phyloP scores from a whole-genome alignment of 352 stramenopile species.

The Phytophthora litchii region DNA sequence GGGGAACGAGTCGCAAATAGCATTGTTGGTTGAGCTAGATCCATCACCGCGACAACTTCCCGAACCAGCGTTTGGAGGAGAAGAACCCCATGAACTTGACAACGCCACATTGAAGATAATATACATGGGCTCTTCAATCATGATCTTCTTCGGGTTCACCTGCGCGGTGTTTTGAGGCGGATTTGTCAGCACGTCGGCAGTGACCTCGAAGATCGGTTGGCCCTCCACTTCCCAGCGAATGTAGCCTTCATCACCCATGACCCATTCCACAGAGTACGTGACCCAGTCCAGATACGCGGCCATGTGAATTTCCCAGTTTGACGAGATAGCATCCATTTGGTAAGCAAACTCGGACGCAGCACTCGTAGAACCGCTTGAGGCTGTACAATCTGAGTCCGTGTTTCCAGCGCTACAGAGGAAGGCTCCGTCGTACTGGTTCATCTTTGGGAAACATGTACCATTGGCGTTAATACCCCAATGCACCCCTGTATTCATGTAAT shows the following conservation, averaged over 20 bases:
- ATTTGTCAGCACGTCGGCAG: slow-evolving; percentile 12
- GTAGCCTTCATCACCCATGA: slow-evolving; percentile 13
- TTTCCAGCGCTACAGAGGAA: slow-evolving; percentile 48
- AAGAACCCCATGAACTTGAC: slow-evolving; percentile 68
- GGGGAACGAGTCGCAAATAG: slow-evolving; percentile 55
- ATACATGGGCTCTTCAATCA: slow-evolving; percentile 91
- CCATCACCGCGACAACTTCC: slow-evolving; percentile 42
- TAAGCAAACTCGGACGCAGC: slow-evolving; percentile 36
- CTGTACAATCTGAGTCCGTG: slow-evolving; percentile 26
- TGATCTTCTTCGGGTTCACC: slow-evolving; percentile 49
- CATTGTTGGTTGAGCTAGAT: slow-evolving; percentile 13
- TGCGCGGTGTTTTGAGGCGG: slow-evolving; percentile 62
- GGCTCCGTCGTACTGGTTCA: slow-evolving; percentile 38
- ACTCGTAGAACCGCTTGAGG: slow-evolving; percentile 26
- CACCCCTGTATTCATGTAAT: slow-evolving; percentile 29
- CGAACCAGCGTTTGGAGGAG: slow-evolving; percentile 50
- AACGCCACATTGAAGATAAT: slow-evolving; percentile 22
- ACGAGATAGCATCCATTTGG: slow-evolving; percentile 92
- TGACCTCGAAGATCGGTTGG: slow-evolving; percentile 4
- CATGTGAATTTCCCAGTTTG: slow-evolving; percentile 84
- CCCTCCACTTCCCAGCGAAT: slow-evolving; percentile 6
- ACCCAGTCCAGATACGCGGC: slow-evolving; percentile 60
- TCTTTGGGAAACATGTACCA: slow-evolving; percentile 28
- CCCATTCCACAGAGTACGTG: slow-evolving; percentile 13
- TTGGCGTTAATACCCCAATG: slow-evolving; percentile 36